Evolutionary conservation across 306 rosid genomes (phyloP), one percentile per base, ranked within the genome.

Genomic region (Biancaea sappan): DNA sequence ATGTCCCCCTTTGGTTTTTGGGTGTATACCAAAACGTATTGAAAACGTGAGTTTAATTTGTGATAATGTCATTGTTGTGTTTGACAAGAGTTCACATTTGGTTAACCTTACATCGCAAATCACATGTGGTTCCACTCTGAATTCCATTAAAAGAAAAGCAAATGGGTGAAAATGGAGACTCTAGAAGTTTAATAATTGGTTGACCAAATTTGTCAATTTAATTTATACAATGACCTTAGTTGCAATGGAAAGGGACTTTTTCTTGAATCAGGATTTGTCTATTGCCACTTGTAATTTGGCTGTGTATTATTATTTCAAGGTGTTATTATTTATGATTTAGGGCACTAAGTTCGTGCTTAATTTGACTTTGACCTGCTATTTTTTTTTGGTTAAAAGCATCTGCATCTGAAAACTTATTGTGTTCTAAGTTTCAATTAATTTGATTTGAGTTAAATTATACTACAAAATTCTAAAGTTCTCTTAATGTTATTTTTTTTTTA

Each of bases 221-320:
- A 2, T 34, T 26, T 28, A 57, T 2, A 15, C 34, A 40, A n/a
- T 12, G 9, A 5, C 9, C 38, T 24, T 38, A 4, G 50, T 24
- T 14, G 24, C 6, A 40, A 31, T 31, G 52, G n/a, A 22, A 64
- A 24, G 0, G 12, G 7, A 19, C 7, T 52, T 9, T 52, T 60
- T 60, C 43, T 16, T 60, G 43, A 32, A 60, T 6, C 16, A n/a
- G 43, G 43, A 12, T 60, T 22, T 66, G 71, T 43, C 71, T 66
- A 66, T 8, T 43, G 71, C 25, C 54, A 66, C 54, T 65, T 3
- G 1, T 15, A 58, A 29, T 54, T 29, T 29, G 24, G 22, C 22
- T 14, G 41, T 58, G 40, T 66, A 18, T n/a, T 35, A 12, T 64
- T 38, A 4, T 11, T 41, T 14, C 69, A 64, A 60, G 43, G 44